phyloP scores from a whole-genome alignment of 805 yeast species.

The Saccharomycopsis oosterbeekiorum region DNA sequence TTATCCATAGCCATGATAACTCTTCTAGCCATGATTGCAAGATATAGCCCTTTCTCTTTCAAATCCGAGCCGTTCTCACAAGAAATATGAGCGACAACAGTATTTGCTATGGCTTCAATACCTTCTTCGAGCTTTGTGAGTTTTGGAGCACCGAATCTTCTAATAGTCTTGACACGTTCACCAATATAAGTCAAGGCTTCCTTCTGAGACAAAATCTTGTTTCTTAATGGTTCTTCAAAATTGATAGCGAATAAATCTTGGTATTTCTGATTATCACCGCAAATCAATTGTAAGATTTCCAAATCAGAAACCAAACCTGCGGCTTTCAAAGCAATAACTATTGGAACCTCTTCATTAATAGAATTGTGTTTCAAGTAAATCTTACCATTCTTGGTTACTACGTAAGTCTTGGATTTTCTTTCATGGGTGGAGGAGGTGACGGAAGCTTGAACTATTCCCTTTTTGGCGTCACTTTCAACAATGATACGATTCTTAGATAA shows the following conservation, averaged over 20 bases:
- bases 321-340: slow-evolving; percentile 86
- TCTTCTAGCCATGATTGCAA: slow-evolving; percentile 94
- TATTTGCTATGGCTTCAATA: slow-evolving; percentile 90
- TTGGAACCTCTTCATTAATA: slow-evolving; percentile 89
- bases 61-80: slow-evolving; percentile 71
- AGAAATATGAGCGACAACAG: slow-evolving; percentile 89
- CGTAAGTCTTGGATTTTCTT: slow-evolving; percentile 94
- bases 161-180: slow-evolving; percentile 79
- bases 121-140: slow-evolving; percentile 84
- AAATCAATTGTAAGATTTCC: slow-evolving; percentile 87
- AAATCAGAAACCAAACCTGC: slow-evolving; percentile 89
- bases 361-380: slow-evolving; percentile 93
- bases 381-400: slow-evolving; percentile 80
- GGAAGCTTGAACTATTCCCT: slow-evolving; percentile 90
- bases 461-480: slow-evolving; percentile 94
- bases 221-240: slow-evolving; percentile 84
- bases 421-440: slow-evolving; percentile 98
- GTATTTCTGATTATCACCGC: slow-evolving; percentile 80
- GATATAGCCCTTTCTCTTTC: slow-evolving; percentile 86
- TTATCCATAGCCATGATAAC: slow-evolving; percentile 93
- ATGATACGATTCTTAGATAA: slow-evolving; percentile 93
- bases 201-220: slow-evolving; percentile 81
- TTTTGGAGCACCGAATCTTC: slow-evolving; percentile 78
- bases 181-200: slow-evolving; percentile 93
- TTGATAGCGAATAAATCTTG: slow-evolving; percentile 91